These are phyloP conservation scores for Sugiyamaella boreocaroliniensis DNA, from an alignment of 805 yeast species.

Conservation along the genomic window DNA sequence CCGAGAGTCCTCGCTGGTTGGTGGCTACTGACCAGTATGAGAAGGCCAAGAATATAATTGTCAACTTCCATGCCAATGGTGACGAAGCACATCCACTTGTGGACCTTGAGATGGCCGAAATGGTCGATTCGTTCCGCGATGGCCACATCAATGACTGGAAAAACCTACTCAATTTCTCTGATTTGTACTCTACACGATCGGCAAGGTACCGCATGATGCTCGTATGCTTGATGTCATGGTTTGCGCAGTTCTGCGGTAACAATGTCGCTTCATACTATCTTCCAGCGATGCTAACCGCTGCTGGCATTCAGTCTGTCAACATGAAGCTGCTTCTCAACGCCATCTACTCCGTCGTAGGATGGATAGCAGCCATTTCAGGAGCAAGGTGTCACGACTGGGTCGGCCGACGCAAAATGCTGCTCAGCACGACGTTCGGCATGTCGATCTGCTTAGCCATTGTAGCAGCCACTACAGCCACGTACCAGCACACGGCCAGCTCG, in stretches of 20 bases:
- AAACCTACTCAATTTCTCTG: constrained; percentile 6
- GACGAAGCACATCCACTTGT: constrained; percentile 7
- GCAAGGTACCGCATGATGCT: constrained; percentile 11
- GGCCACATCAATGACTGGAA: constrained; percentile 7
- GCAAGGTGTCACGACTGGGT: constrained; percentile 23
- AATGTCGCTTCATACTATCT: constrained; percentile 11
- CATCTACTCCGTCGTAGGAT: constrained; percentile 5
- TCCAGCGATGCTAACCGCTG: constrained; percentile 8
- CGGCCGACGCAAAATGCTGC: constrained; percentile 27
- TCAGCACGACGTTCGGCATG: constrained; percentile 22
- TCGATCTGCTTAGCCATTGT: constrained; percentile 23
- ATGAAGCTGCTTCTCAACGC: constrained; percentile 5
- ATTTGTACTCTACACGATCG: constrained; percentile 11
- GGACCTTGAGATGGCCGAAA: constrained; percentile 10
- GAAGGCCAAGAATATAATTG: constrained; percentile 36
- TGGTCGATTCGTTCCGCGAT: constrained; percentile 5
- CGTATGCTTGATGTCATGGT: constrained; percentile 6
- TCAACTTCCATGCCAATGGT: constrained; percentile 27
- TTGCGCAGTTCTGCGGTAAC: constrained; percentile 9
- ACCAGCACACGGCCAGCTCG: constrained; percentile 12
- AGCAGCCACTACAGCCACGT: constrained; percentile 24
- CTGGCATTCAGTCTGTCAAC: constrained; percentile 6
- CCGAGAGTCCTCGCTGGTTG: constrained; percentile 39
- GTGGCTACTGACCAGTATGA: constrained; percentile 43
- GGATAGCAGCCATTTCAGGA: constrained; percentile 12